A percentile compares a stretch with the other conserved stretches of the same genome.
Evolutionary conservation across 2,329 filamentous ascomycete genomes (phyloP).

Genomic region (Ophiostoma pallidulum): DNA sequence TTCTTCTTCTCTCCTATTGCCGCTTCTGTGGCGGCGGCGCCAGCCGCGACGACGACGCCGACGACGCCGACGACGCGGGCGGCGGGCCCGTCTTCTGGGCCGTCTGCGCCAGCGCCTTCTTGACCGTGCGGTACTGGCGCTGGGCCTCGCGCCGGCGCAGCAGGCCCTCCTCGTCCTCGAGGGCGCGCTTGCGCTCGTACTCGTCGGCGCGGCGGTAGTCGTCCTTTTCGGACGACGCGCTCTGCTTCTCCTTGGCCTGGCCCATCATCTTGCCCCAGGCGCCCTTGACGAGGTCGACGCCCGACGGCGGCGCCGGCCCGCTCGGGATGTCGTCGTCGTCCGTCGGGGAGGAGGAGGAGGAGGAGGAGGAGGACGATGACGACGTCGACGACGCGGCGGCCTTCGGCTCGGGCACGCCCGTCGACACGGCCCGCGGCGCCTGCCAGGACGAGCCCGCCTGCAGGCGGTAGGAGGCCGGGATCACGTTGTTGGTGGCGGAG

Average conservation of each 20-base stretch:
- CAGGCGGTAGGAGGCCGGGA: constrained; percentile 9
- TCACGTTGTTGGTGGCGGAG: not conserved
- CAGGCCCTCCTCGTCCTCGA: constrained; percentile 17
- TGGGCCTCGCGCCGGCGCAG: constrained; percentile 18
- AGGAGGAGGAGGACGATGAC: too few relatives aligned
- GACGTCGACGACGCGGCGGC: too few relatives aligned
- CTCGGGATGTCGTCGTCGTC: constrained; percentile 8
- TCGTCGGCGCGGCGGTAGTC: constrained; percentile 16
- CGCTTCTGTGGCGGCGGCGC: not conserved
- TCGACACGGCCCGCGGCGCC: constrained; percentile 23
- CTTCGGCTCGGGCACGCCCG: constrained; percentile 12
- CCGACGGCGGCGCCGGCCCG: constrained; percentile 5
- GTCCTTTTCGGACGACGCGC: constrained; percentile 10
- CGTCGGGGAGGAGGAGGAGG: constrained; percentile 2
- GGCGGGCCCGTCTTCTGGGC: not conserved
- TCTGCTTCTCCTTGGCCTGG: constrained; percentile 17
- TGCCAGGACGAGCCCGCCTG: constrained; percentile 20
- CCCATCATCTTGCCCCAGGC: constrained; percentile 17
- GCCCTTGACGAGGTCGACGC: constrained; percentile 14
- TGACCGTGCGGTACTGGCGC: constrained; percentile 15
- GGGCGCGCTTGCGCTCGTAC: constrained; percentile 57
- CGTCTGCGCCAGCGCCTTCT: constrained; percentile 11
- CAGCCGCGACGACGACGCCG: too few relatives aligned
- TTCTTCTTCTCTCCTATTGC: constrained; percentile 1
- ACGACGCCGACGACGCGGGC: not conserved